These are phyloP conservation scores for Skeletonema grethae DNA, from an alignment of 108 stramenopile species.

Conservation along the genomic window DNA sequence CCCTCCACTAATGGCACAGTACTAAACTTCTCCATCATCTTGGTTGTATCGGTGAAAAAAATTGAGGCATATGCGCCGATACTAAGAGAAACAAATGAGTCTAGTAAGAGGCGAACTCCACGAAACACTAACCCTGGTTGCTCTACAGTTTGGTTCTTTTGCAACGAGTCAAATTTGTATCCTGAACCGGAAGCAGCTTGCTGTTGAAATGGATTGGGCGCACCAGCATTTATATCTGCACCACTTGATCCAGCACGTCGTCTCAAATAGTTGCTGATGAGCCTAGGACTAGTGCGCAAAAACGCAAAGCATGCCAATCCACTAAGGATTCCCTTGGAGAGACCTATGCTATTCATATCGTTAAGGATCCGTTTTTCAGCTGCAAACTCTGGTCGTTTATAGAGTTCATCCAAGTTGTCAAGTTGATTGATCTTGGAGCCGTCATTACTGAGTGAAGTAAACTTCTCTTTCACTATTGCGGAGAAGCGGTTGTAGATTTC, in stretches of 20 bases:
- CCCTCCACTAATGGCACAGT: constrained; percentile 43
- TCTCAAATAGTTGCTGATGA: constrained; percentile 24
- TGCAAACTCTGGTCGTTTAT: constrained; percentile 33
- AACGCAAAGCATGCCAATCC: constrained; percentile 37
- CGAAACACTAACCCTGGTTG: constrained; percentile 23
- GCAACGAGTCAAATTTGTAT: constrained; percentile 37
- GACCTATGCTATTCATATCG: constrained; percentile 39
- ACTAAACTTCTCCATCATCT: constrained; percentile 33
- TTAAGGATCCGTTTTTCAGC: constrained; percentile 37
- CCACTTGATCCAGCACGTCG: constrained; percentile 15
- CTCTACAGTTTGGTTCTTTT: neutral
- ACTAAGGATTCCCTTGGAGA: constrained; percentile 28
- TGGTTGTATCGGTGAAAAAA: constrained; percentile 29
- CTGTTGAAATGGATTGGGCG: constrained; percentile 31
- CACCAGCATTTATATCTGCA: neutral
- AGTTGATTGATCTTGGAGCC: constrained; percentile 21
- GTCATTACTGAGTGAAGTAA: constrained; percentile 17
- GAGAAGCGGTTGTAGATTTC: constrained; percentile 38
- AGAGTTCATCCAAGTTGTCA: constrained; percentile 9
- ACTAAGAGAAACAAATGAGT: constrained; percentile 40
- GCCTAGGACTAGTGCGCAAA: constrained; percentile 26
- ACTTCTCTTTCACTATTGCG: constrained; percentile 25
- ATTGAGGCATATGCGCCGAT: constrained; percentile 44
- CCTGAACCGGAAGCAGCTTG: constrained; percentile 7
- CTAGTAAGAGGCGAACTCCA: constrained; percentile 25